Percentiles rank a stretch among this genome's conserved stretches.
Conservation (phyloP, 768 basidiomycete genomes). For the Amanita exitialis region DNA sequence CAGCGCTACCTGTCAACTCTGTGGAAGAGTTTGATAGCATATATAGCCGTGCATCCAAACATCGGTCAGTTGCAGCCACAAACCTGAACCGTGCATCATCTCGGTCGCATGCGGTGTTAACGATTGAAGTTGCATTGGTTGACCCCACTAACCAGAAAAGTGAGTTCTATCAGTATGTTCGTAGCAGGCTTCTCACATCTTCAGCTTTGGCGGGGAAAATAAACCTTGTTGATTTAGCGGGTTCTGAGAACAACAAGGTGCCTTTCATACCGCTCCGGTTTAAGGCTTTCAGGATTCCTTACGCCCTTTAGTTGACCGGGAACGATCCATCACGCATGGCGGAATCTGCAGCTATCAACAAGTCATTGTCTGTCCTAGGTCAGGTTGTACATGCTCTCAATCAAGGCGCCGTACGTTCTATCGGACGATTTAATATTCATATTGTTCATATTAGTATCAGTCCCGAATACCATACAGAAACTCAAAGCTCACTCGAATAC, state of each 20-base stretch:
- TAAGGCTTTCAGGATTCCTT: neutral
- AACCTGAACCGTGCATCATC: constrained; percentile 80
- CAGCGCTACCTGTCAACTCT: constrained; percentile 27
- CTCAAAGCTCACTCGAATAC: constrained; percentile 78
- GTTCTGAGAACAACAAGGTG: constrained; percentile 86
- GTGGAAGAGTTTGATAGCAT: constrained; percentile 35
- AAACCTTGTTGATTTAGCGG: constrained; percentile 83
- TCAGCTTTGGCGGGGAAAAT: constrained; percentile 67
- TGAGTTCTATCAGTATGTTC: constrained; percentile 18
- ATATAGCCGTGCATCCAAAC: constrained; percentile 56
- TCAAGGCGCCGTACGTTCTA: constrained; percentile 44
- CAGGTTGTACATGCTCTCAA: constrained; percentile 85
- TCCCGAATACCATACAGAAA: constrained; percentile 83
- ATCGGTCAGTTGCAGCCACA: constrained; percentile 79
- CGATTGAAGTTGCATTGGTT: constrained; percentile 53
- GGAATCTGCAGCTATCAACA: constrained; percentile 86
- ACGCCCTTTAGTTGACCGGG: constrained; percentile 50
- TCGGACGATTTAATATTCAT: neutral
- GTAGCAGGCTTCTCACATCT: neutral
- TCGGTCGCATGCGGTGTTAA: constrained; percentile 81
- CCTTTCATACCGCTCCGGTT: neutral
- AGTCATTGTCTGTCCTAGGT: constrained; percentile 76
- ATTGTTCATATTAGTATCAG: constrained; percentile 21
- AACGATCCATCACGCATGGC: constrained; percentile 83
- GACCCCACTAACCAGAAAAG: constrained; percentile 46